Percentiles rank a stretch among this genome's conserved stretches.
These are phyloP conservation scores for Pseudogymnoascus sp. DNA, from an alignment of 2,329 filamentous ascomycete genomes.

Conservation along the genomic window DNA sequence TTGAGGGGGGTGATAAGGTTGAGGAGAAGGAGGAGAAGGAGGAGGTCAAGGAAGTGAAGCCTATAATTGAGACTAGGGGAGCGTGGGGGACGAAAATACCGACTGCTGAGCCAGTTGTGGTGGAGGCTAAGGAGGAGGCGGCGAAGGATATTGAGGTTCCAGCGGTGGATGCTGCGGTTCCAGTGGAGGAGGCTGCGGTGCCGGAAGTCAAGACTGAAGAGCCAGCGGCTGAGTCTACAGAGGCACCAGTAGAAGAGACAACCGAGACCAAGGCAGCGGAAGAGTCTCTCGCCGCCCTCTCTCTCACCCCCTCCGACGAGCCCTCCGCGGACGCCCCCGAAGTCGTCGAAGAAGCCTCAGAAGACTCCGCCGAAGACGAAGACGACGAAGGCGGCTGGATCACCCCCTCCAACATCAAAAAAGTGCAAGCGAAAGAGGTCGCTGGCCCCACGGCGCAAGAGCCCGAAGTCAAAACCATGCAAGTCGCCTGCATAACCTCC, in stretches of 20 bases:
- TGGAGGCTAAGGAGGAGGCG: slow-evolving; percentile 23
- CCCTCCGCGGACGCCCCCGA: not conserved
- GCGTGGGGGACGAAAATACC: slow-evolving; percentile 22
- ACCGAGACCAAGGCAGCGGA: not conserved
- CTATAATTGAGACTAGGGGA: slow-evolving; percentile 19
- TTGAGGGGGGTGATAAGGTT: slow-evolving; percentile 11
- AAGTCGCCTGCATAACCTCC: slow-evolving; percentile 85
- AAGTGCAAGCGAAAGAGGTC: slow-evolving; percentile 63
- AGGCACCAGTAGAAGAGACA: not conserved
- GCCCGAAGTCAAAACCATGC: slow-evolving; percentile 54
- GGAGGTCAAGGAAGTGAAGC: slow-evolving; percentile 7
- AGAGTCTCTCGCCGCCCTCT: slow-evolving; percentile 11
- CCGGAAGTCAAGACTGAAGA: slow-evolving; percentile 14
- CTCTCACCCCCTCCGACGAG: slow-evolving; percentile 5
- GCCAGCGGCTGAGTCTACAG: slow-evolving; percentile 14
- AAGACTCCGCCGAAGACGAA: slow-evolving; percentile 23
- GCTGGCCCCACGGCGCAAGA: slow-evolving; percentile 40
- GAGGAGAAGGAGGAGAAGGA: slow-evolving; percentile 12
- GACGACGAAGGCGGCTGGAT: slow-evolving; percentile 77
- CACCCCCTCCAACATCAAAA: slow-evolving; percentile 83
- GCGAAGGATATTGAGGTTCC: slow-evolving; percentile 17
- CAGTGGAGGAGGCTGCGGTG: not conserved
- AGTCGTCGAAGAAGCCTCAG: slow-evolving; percentile 20
- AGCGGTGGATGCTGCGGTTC: slow-evolving; percentile 7
- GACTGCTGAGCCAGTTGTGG: slow-evolving; percentile 5